Base-by-base conservation (phyloP, 345 rosid genomes). In the Aquilaria sinensis region DNA sequence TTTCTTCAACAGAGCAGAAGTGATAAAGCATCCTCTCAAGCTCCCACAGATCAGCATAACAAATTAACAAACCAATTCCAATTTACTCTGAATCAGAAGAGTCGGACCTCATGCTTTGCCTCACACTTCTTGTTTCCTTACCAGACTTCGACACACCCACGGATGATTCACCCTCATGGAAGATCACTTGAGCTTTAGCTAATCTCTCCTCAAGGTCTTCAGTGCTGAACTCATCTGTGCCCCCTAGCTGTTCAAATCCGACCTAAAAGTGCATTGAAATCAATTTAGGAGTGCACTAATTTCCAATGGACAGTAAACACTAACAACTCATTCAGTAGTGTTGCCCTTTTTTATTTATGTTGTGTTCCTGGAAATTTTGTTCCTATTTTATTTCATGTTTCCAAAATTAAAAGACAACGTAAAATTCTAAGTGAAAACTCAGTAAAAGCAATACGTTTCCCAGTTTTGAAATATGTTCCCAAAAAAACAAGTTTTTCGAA, bases 181-280 rank as follows among this genome's bases (percentile, higher is more conserved):
- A 79, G 61, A 94, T 82, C 37, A 94, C 91, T 63, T 89, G 90
- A 53, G 96, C 86, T 78, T 84, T 94, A 47, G 90, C 93, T 71
- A 94, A 73, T 63, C 99, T 87, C 76, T 88, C 99, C 66, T 89
- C 99, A 50, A 91, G 67, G 23, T 82, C 99, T 75, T 91, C 96
- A 0, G 99, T 89, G 70, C 81, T 83, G 70, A 94, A 94, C 58
- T 87, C 97, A 61, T 94, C 99, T n/a, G 82, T 94, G 67, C 96
- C 92, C 46, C 97, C 96, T 3, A 94, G 92, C 72, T 88, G 82
- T 75, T 94, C 90, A 69, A 94, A 94, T 52, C 99, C 99, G 66
- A 94, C 99, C 97, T 93, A 55, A 56, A 67, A 65, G 66, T 53
- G 8, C 51, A 33, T 37, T 23, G 23, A 23, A 51, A 33, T 29